phyloP scores from a whole-genome alignment of 2,329 filamentous ascomycete species.

The Alternaria consortialis region DNA sequence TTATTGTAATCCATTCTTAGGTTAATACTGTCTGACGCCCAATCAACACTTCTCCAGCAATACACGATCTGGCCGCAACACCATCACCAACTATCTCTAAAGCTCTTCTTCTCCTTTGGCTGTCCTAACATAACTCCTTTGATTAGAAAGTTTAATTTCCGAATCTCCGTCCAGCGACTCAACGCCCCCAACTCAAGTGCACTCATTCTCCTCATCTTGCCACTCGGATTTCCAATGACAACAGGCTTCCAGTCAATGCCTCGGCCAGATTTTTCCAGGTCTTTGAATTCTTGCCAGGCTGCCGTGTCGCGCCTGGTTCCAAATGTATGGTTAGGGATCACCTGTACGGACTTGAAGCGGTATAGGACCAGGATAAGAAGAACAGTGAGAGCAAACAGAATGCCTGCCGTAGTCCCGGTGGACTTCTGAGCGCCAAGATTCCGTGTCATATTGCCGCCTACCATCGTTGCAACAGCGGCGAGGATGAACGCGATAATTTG shows the following conservation, averaged over 20 bases:
- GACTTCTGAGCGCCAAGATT: conserved; percentile 72
- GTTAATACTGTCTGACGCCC: background rate
- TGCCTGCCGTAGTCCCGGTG: conserved; percentile 73
- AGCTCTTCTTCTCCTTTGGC: conserved; percentile 21
- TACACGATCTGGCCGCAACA: background rate
- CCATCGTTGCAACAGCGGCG: conserved; percentile 72
- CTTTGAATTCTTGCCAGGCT: conserved; percentile 45
- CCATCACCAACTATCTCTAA: conserved; percentile 10
- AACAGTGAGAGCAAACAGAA: conserved; percentile 71
- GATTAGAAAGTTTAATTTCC: conserved; percentile 57
- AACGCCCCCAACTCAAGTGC: conserved; percentile 73
- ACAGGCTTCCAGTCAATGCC: conserved; percentile 71
- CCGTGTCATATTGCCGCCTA: conserved; percentile 73
- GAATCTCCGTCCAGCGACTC: conserved; percentile 77
- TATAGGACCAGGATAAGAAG: conserved; percentile 69
- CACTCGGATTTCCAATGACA: conserved; percentile 75
- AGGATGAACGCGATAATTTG: conserved; percentile 75
- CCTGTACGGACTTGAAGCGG: conserved; percentile 72
- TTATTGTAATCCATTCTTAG: background rate
- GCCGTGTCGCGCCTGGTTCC: conserved; percentile 47
- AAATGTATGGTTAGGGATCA: conserved; percentile 69
- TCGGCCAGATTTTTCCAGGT: conserved; percentile 53
- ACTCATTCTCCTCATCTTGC: conserved; percentile 74
- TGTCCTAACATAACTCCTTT: conserved; percentile 29
- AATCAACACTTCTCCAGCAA: background rate